Base-by-base conservation (phyloP, 169 alveolate genomes). In the Besnoitia besnoiti region DNA sequence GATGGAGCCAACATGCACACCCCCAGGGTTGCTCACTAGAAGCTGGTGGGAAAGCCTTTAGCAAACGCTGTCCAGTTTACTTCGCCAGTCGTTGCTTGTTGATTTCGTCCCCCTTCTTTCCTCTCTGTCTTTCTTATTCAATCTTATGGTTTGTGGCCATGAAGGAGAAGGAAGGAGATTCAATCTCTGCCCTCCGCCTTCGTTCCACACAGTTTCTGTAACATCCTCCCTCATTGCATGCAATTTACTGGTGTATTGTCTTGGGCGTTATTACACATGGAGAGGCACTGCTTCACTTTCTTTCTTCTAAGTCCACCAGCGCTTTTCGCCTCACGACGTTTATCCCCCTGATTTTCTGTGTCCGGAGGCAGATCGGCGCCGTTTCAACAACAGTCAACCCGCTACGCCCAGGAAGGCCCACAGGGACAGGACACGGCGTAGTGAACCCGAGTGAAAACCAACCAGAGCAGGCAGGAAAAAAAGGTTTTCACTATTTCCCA, bases 1-100 rank as follows among this genome's bases (percentile, higher is more conserved):
- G n/a, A n/a, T n/a, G n/a, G n/a, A n/a, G n/a, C n/a, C n/a, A n/a
- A 55, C 67, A 55, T 55, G 67, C 67, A 55, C 67, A 55, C 67
- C 67, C 12, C 67, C 67, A 1, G 67, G 67, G 7, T 55, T 55
- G 33, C n/a, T n/a, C n/a, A n/a, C n/a, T n/a, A 16, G 24, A n/a
- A 55, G 12, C 12, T 55, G 67, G 67, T 55, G 67, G 67, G 67
- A 55, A 55, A 16, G 30, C 12, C 33, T n/a, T n/a, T n/a, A n/a
- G 24, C 27, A 5, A 16, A n/a, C 67, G 30, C 24, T 55, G 12
- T 55, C 67, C 67, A 55, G 24, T 55, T 55, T 55, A 55, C 24
- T 55, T 55, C 30, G 4, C 30, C 30, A 5, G 67, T 3, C n/a
- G 1, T 19, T 16, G 33, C 30, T 19, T 19, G 67, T 55, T 55